A percentile compares a stretch with the other conserved stretches of the same genome.
Evolutionary conservation across 2,329 filamentous ascomycete species (phyloP).

Genomic region (Fusarium sp.): DNA sequence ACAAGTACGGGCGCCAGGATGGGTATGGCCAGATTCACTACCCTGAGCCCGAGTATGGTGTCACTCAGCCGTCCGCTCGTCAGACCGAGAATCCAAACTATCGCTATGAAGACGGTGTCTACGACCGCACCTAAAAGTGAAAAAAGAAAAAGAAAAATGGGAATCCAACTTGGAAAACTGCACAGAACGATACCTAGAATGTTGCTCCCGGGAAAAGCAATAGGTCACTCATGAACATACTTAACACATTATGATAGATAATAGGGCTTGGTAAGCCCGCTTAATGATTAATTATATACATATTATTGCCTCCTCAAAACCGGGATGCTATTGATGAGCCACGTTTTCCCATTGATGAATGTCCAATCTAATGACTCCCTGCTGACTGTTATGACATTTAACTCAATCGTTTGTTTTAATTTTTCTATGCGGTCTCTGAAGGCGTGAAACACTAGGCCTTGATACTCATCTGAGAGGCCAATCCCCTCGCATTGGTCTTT

Average conservation of each 20-base stretch:
- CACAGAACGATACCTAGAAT: constrained; percentile 32
- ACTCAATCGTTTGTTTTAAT: background rate
- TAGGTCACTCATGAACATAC: constrained; percentile 17
- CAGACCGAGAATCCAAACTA: constrained; percentile 41
- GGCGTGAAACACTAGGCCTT: background rate
- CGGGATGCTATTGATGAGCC: background rate
- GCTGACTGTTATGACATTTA: background rate
- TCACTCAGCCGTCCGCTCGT: constrained; percentile 17
- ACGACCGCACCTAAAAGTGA: constrained; percentile 43
- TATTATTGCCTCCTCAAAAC: background rate
- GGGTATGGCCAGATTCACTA: constrained; percentile 47
- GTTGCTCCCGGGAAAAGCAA: constrained; percentile 15
- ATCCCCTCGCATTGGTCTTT: background rate
- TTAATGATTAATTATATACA: constrained; percentile 40
- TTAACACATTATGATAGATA: constrained; percentile 21
- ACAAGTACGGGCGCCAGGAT: constrained; percentile 38
- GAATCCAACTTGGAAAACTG: background rate
- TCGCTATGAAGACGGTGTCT: constrained; percentile 55
- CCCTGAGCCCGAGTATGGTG: constrained; percentile 40
- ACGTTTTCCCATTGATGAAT: background rate
- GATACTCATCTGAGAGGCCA: background rate
- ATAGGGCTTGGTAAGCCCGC: background rate
- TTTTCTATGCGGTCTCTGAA: background rate
- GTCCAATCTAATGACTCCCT: background rate
- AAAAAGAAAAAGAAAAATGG: background rate